Percentiles rank a stretch among this genome's conserved stretches.
These are phyloP conservation scores for Babesia ovata DNA, from an alignment of 169 alveolate genomes.

Conservation along the genomic window DNA sequence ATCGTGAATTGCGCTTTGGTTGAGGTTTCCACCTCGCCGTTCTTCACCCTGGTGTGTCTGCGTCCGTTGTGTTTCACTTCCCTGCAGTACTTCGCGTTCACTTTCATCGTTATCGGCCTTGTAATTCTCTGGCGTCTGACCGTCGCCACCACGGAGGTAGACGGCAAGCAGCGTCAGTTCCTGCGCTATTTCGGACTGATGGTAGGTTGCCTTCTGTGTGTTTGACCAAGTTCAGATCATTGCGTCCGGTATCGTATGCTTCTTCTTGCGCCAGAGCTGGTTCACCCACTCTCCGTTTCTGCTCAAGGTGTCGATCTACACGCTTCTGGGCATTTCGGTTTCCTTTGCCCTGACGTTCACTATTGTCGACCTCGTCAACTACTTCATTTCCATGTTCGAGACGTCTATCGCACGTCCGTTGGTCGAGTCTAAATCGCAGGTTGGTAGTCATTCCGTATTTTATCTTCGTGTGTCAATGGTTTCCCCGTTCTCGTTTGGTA, in stretches of 20 bases:
- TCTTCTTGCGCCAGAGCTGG: slow-evolving; percentile 90
- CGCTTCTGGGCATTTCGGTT: slow-evolving; percentile 92
- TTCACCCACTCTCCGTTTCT: slow-evolving; percentile 79
- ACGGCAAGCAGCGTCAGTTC: slow-evolving; percentile 66
- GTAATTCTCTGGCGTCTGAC: slow-evolving; percentile 87
- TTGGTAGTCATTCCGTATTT: slow-evolving; percentile 2
- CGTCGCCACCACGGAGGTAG: slow-evolving; percentile 67
- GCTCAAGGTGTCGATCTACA: slow-evolving; percentile 88
- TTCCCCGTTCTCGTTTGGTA: neutral
- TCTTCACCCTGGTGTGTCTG: slow-evolving; percentile 85
- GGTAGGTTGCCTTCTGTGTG: slow-evolving; percentile 58
- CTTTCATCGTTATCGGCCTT: slow-evolving; percentile 87
- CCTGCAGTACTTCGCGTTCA: slow-evolving; percentile 85
- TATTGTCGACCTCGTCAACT: slow-evolving; percentile 89
- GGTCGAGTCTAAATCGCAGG: slow-evolving; percentile 88
- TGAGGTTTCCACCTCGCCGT: slow-evolving; percentile 88
- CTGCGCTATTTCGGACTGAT: slow-evolving; percentile 74
- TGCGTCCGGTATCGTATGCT: slow-evolving; percentile 89
- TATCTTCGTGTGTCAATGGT: neutral
- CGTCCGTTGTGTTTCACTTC: neutral
- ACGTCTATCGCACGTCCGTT: slow-evolving; percentile 86
- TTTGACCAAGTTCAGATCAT: slow-evolving; percentile 66
- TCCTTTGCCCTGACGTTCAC: slow-evolving; percentile 92
- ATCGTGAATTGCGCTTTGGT: slow-evolving; percentile 91
- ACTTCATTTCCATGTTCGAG: slow-evolving; percentile 82